Percentiles rank a stretch among this genome's conserved stretches.
phyloP scores from a whole-genome alignment of 768 basidiomycete genomes.

The Podaxis sp. region DNA sequence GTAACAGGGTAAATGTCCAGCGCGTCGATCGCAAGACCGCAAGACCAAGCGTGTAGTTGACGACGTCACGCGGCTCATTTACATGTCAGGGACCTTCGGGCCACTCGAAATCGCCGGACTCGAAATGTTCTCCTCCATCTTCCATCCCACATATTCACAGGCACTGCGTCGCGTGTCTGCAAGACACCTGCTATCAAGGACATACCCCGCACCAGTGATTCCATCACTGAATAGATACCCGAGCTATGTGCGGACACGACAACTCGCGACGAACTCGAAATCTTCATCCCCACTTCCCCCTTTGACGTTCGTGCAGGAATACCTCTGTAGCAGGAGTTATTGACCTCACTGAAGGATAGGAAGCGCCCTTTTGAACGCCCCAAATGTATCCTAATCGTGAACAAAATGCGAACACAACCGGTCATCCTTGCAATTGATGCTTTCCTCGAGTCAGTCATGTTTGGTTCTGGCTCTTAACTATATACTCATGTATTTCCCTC shows the following conservation, averaged over 20 bases:
- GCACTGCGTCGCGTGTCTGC: background rate
- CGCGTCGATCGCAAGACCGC: slow-evolving; percentile 9
- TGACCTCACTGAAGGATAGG: slow-evolving; percentile 13
- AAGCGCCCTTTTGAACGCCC: slow-evolving; percentile 35
- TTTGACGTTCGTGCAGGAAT: slow-evolving; percentile 10
- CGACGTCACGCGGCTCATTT: slow-evolving; percentile 10
- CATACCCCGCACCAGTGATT: background rate
- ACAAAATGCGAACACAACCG: slow-evolving; percentile 76
- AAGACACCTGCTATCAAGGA: background rate
- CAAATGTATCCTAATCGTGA: slow-evolving; percentile 72
- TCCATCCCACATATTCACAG: background rate
- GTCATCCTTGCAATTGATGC: slow-evolving; percentile 77
- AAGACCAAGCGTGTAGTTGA: background rate
- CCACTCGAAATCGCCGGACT: background rate
- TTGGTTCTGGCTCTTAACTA: background rate
- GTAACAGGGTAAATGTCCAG: background rate
- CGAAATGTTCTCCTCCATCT: slow-evolving; percentile 6
- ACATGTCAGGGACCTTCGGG: background rate
- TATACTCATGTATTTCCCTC: slow-evolving; percentile 9
- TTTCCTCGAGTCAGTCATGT: slow-evolving; percentile 57
- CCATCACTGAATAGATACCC: background rate
- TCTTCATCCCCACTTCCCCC: background rate
- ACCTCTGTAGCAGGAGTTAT: background rate
- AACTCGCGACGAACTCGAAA: slow-evolving; percentile 2
- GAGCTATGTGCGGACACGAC: background rate